Percentiles rank a stretch among this genome's conserved stretches.
Evolutionary conservation across 495 filamentous ascomycete genomes (phyloP).

Genomic region (Pseudomonodictys pantanalensis): DNA sequence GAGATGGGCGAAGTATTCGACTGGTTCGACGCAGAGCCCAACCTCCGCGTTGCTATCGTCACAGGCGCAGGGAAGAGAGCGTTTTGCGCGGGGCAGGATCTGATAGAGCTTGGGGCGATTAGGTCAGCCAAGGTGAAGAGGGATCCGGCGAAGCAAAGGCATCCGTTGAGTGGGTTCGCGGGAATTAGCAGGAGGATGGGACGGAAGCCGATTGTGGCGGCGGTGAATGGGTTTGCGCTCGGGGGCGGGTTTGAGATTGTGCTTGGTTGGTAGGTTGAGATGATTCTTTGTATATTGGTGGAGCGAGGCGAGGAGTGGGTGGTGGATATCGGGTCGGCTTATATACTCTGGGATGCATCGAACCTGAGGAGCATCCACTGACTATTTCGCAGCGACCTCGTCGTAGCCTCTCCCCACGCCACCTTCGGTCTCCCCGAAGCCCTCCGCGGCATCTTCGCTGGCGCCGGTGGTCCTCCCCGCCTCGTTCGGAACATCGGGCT

Average conservation of each 20-base stretch:
- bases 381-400: slow-evolving; percentile 31
- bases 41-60: slow-evolving; percentile 53
- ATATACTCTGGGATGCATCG: no score
- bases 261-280: slow-evolving; percentile 31
- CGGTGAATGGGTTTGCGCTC: slow-evolving; percentile 38
- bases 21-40: slow-evolving; percentile 58
- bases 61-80: slow-evolving; percentile 54
- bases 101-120: slow-evolving; percentile 39
- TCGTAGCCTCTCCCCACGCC: slow-evolving; percentile 35
- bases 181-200: slow-evolving; percentile 34
- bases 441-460: slow-evolving; percentile 36
- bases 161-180: slow-evolving; percentile 35
- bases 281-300: background rate
- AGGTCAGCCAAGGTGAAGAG: slow-evolving; percentile 9
- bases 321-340: background rate
- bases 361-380: no score
- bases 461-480: slow-evolving; percentile 34
- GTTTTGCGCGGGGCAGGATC: slow-evolving; percentile 60
- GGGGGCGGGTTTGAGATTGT: slow-evolving; percentile 39
- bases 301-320: background rate
- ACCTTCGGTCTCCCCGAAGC: slow-evolving; percentile 38
- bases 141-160: slow-evolving; percentile 22
- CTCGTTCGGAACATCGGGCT: slow-evolving; percentile 36
- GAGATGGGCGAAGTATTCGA: slow-evolving; percentile 54
- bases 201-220: slow-evolving; percentile 38